Percentiles rank a stretch among this genome's conserved stretches.
phyloP scores from a whole-genome alignment of 495 filamentous ascomycete genomes.

The Penicillium turbatum region DNA sequence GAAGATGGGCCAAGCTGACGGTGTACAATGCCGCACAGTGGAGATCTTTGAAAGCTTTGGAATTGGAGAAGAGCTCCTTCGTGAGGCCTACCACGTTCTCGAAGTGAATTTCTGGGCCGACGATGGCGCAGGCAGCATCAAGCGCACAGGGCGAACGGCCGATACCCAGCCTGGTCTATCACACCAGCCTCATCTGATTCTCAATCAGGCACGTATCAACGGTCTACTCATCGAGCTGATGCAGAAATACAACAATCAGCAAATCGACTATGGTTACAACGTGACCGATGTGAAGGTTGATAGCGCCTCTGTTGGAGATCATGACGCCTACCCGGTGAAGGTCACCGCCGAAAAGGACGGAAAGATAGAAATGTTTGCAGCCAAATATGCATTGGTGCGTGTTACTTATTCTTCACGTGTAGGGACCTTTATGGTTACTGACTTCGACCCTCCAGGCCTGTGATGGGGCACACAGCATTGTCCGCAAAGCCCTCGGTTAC shows the following conservation, averaged over 20 bases:
- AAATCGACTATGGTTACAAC: slow-evolving; percentile 58
- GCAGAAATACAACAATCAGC: slow-evolving; percentile 38
- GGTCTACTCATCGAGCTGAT: slow-evolving; percentile 54
- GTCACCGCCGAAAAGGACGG: slow-evolving; percentile 52
- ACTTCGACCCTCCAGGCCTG: slow-evolving; percentile 50
- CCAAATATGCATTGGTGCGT: slow-evolving; percentile 67
- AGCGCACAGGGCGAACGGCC: slow-evolving; percentile 48
- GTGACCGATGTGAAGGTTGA: slow-evolving; percentile 55
- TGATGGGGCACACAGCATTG: slow-evolving; percentile 71
- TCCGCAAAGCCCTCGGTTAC: slow-evolving; percentile 64
- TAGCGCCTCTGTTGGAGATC: slow-evolving; percentile 31
- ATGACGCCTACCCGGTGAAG: slow-evolving; percentile 48
- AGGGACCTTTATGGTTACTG: neutral
- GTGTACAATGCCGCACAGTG: slow-evolving; percentile 73
- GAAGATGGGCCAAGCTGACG: slow-evolving; percentile 71
- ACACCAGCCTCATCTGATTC: slow-evolving; percentile 67
- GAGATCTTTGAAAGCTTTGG: slow-evolving; percentile 81
- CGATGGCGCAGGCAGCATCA: slow-evolving; percentile 40
- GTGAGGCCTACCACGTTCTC: slow-evolving; percentile 64
- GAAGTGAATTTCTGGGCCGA: slow-evolving; percentile 63
- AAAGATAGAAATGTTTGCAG: slow-evolving; percentile 48
- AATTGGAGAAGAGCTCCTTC: slow-evolving; percentile 63
- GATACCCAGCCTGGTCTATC: slow-evolving; percentile 63
- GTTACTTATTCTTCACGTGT: neutral
- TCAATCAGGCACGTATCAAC: slow-evolving; percentile 74